Base-by-base conservation (phyloP, 352 stramenopile species). In the Phytopythium litorale region DNA sequence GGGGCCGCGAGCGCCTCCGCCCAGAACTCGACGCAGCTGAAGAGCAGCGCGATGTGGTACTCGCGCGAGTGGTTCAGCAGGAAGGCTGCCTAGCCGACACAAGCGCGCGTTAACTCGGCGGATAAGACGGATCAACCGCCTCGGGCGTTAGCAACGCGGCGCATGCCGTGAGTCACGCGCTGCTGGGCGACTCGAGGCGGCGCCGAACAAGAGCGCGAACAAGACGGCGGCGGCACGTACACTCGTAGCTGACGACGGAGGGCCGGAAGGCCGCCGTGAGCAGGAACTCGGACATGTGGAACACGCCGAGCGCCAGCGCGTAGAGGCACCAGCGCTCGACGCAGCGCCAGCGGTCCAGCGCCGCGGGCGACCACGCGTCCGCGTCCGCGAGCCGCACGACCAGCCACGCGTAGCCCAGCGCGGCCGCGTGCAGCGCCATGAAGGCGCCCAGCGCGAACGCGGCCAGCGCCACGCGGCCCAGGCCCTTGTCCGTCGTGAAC, bases 11-110 rank as follows among this genome's bases (percentile, higher is more conserved):
- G 61, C 32, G 88, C 76, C 65, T 98, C 84, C 54, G 98, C n/a
- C 71, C 81, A 94, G 79, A 98, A 98, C 75, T 98, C 96, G 28
- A 79, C 56, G 57, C 71, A 88, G 52, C 83, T 90, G n/a, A 88
- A 77, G 13, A 92, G 45, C 33, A 97, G 65, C 18, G 91, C 91
- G 16, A 94, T 50, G 60, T 96, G 91, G 65, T 98, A 98, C 61
- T 93, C 88, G 35, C 75, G 74, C 75, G 86, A 96, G 66, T 98
- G 91, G 64, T 98, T 96, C 19, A 98, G 63, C 40, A 97, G 73
- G 66, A 97, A 97, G 2, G 90, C 84, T 91, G 56, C 62, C 7
- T 1, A 11, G 33, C 33, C 28, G 28, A 30, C 28, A 30, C 28
- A 30, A 30, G 28, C 4, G 28, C 33, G 33, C 38, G 37, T 42